phyloP scores from a whole-genome alignment of 441 rosid species.

The Gossypium aridum region DNA sequence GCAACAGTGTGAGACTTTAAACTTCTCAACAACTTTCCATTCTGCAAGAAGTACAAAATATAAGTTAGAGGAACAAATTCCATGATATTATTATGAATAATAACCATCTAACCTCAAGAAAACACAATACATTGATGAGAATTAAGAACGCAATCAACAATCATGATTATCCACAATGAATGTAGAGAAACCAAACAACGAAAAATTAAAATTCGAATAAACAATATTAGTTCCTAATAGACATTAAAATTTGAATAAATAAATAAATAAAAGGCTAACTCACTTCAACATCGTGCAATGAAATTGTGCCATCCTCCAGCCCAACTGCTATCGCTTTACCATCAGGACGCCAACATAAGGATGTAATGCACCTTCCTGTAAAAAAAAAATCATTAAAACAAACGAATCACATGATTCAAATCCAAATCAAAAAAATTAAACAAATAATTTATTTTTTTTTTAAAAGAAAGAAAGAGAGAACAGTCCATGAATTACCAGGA shows the following conservation, averaged over 20 bases:
- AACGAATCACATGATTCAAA: neutral
- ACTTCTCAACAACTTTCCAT: conserved; percentile 72
- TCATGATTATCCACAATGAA: neutral
- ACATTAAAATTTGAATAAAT: neutral
- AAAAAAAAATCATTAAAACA: conserved; percentile 12
- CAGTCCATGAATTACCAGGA: conserved; percentile 39
- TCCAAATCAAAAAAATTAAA: neutral
- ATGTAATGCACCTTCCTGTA: conserved; percentile 60
- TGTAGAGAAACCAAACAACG: neutral
- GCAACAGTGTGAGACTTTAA: conserved; percentile 71
- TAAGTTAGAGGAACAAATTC: neutral
- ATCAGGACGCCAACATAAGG: conserved; percentile 88
- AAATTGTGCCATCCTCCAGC: conserved; percentile 74
- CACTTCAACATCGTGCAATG: conserved; percentile 85
- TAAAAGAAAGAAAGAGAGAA: neutral
- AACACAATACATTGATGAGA: neutral
- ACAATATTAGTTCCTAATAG: neutral
- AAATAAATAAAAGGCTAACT: neutral
- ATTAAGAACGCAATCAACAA: neutral
- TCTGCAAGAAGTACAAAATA: conserved; percentile 36
- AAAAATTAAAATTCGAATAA: neutral
- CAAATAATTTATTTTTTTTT: neutral
- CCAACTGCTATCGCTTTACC: conserved; percentile 84
- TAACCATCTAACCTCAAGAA: neutral
- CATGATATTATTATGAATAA: neutral